Evolutionary conservation across 2,329 filamentous ascomycete genomes (phyloP), one percentile per base, ranked within the genome.

Genomic region (Diaporthe velutina): DNA sequence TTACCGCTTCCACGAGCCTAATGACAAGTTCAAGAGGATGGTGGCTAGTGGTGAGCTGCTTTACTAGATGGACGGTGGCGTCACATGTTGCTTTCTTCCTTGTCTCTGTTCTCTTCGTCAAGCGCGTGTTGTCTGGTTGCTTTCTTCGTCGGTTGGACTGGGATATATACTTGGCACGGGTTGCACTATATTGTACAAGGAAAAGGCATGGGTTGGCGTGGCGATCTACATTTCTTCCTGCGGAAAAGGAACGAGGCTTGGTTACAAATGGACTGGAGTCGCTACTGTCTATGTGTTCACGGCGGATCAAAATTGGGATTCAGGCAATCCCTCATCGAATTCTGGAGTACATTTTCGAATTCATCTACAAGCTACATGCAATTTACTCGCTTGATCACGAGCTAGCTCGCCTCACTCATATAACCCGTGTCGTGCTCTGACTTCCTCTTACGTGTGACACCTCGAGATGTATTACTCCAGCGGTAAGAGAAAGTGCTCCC

Each of bases 1-100:
- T 2, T 88, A 88, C 74, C 76, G 74, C 35, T 88, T 88, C 76
- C 77, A 79, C 33, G 84, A 87, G 80, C 87, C 87, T 1, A 70
- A 83, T 6, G 87, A 88, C 70, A 76, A 80, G 52, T 88, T 87
- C 76, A 83, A 82, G 75, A 54, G 50, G 12, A 84, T 88, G 84
- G 83, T 86, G 17, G 79, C 80, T 55, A 83, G 78, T 2, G 86
- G 85, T 1, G 83, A 84, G 76, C 68, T 88, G 77, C 76, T 86
- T 73, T 84, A 83, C 57, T 85, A 73, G 52, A 28, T 40, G 40
- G 6, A 40, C 2, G 5, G n/a, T 13, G 48, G 45, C 64, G 35
- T 40, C 48, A 25, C n/a, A 19, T 17, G 4, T 19, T 28, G 17
- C 9, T 15, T 38, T 40, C 4, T 30, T 54, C 22, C 15, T 30